Conservation (phyloP, 1,284 basidiomycete genomes). For the Tilletia walkeri region DNA sequence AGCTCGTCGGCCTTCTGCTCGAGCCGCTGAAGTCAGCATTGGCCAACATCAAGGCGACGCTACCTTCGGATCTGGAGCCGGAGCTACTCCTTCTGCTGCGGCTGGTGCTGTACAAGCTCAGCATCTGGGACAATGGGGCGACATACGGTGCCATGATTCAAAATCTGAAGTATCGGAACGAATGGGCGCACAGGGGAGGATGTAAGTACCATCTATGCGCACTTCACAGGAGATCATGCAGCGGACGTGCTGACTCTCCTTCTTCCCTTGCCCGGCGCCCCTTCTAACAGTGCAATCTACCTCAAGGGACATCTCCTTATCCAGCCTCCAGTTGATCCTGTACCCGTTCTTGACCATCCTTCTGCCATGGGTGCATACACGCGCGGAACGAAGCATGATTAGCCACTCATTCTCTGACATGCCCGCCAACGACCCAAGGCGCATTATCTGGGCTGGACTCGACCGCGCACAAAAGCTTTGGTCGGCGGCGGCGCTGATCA, state of each 20-base stretch:
- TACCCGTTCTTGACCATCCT: slow-evolving; percentile 75
- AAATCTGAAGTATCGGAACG: slow-evolving; percentile 65
- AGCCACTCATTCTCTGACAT: slow-evolving; percentile 81
- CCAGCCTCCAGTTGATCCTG: slow-evolving; percentile 51
- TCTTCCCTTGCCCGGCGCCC: not conserved
- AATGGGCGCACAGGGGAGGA: slow-evolving; percentile 45
- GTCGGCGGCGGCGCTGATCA: slow-evolving; percentile 67
- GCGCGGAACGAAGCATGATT: slow-evolving; percentile 72
- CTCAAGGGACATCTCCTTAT: slow-evolving; percentile 39
- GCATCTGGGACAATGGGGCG: slow-evolving; percentile 74
- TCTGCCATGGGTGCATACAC: slow-evolving; percentile 73
- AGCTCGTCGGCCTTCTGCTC: slow-evolving; percentile 76
- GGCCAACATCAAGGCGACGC: slow-evolving; percentile 61
- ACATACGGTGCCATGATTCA: slow-evolving; percentile 90
- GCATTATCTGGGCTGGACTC: slow-evolving; percentile 70
- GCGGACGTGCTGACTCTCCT: not conserved
- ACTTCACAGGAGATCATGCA: not conserved
- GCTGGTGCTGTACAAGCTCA: slow-evolving; percentile 76
- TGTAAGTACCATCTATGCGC: slow-evolving; percentile 19
- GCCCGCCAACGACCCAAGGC: slow-evolving; percentile 58
- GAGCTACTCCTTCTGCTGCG: slow-evolving; percentile 77
- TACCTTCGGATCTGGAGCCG: slow-evolving; percentile 70
- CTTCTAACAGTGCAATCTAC: slow-evolving; percentile 37
- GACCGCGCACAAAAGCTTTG: slow-evolving; percentile 67
- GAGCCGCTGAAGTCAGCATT: slow-evolving; percentile 78